These are phyloP conservation scores for Suhomyces terraborum DNA, from an alignment of 1,139 yeast species.

Conservation along the genomic window DNA sequence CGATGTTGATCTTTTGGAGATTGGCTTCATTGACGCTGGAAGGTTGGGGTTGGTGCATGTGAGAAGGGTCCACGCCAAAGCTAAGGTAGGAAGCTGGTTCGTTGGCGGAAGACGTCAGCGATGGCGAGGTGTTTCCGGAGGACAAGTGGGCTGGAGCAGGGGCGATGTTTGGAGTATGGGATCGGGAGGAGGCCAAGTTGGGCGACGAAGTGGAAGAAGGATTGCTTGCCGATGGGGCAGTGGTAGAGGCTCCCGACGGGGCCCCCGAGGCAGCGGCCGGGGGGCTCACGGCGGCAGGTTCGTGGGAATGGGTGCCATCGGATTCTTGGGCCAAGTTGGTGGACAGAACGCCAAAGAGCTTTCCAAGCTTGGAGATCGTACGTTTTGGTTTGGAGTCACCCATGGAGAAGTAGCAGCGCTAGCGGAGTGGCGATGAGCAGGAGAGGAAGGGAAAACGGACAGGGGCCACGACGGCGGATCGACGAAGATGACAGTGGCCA, in stretches of 20 bases:
- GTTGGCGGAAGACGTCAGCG: constrained; percentile 11
- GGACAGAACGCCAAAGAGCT: constrained; percentile 37
- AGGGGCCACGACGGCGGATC: constrained; percentile 5
- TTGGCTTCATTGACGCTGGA: constrained; percentile 11
- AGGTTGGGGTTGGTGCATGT: constrained; percentile 10
- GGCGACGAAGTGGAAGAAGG: constrained; percentile 6
- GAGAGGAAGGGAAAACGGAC: background rate
- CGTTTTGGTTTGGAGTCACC: constrained; percentile 33
- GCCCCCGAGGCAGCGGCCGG: background rate
- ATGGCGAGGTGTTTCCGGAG: constrained; percentile 1
- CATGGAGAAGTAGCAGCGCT: constrained; percentile 18
- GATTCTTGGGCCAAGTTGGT: constrained; percentile 23
- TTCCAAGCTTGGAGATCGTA: constrained; percentile 34
- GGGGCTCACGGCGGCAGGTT: background rate
- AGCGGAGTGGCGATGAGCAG: background rate
- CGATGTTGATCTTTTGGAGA: constrained; percentile 11
- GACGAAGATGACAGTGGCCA: constrained; percentile 9
- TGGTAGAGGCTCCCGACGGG: background rate
- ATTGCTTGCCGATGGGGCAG: background rate
- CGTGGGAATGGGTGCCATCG: constrained; percentile 2
- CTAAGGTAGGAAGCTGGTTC: constrained; percentile 17
- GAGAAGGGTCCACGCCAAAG: constrained; percentile 9
- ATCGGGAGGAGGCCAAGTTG: constrained; percentile 14
- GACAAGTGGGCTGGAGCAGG: constrained; percentile 10
- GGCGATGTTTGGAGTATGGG: constrained; percentile 20